Percentiles rank a stretch among this genome's conserved stretches.
phyloP scores from a whole-genome alignment of 306 rosid genomes.

The Vigna hirtella region DNA sequence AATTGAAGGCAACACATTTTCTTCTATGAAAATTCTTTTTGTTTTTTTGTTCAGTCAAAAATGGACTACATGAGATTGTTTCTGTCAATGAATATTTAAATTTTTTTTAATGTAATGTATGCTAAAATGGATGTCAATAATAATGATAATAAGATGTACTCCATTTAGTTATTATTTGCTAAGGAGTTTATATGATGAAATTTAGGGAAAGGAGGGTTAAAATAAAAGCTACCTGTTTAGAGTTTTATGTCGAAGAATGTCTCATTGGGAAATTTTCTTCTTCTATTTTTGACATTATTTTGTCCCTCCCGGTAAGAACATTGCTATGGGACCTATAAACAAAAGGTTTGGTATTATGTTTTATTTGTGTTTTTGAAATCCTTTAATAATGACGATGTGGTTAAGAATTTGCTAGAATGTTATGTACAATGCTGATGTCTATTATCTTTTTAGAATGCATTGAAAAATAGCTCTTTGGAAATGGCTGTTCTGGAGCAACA shows the following conservation, averaged over 20 bases:
- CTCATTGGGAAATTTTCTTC: not conserved
- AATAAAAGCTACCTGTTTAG: conserved; percentile 1
- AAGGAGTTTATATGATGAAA: conserved; percentile 10
- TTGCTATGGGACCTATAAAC: conserved; percentile 22
- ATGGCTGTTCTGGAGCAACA: conserved; percentile 87
- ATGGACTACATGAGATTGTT: conserved; percentile 19
- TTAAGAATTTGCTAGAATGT: conserved; percentile 33
- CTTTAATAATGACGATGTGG: conserved; percentile 1
- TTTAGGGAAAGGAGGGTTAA: not conserved
- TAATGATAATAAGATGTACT: not conserved
- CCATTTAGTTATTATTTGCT: conserved; percentile 8
- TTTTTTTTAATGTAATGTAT: not conserved
- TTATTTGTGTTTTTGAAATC: conserved; percentile 23
- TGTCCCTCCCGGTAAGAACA: conserved; percentile 16
- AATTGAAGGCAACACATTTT: conserved; percentile 26
- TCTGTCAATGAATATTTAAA: not conserved
- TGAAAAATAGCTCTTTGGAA: conserved; percentile 74
- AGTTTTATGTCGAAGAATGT: conserved; percentile 28
- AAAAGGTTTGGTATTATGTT: conserved; percentile 31
- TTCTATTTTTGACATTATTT: not conserved
- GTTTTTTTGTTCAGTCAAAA: not conserved
- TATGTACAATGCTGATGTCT: conserved; percentile 35
- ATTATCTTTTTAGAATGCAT: conserved; percentile 62
- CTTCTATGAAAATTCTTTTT: not conserved
- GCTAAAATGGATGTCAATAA: conserved; percentile 21